These are phyloP conservation scores for Apiospora phragmitis DNA, from an alignment of 2,329 filamentous ascomycete species.

Conservation along the genomic window DNA sequence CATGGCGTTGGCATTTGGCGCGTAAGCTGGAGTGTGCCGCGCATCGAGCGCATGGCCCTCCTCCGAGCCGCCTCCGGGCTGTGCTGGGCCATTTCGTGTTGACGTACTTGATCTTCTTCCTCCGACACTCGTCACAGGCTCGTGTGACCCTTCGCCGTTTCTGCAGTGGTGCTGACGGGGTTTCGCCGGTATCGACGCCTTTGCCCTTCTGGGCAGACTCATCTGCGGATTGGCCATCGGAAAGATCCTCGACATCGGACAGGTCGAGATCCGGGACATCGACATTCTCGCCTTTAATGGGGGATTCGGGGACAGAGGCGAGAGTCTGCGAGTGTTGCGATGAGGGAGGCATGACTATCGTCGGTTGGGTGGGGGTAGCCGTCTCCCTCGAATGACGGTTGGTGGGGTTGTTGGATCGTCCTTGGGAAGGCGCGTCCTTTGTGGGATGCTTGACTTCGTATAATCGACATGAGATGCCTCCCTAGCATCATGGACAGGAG, in stretches of 20 bases:
- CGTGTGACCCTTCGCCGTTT: conserved; percentile 78
- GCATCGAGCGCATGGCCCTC: not conserved
- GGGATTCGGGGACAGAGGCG: conserved; percentile 8
- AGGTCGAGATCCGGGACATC: conserved; percentile 36
- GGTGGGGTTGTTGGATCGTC: conserved; percentile 8
- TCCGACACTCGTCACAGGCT: conserved; percentile 63
- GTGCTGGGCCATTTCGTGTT: not conserved
- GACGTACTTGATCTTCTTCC: conserved; percentile 78
- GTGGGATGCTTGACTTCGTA: not conserved
- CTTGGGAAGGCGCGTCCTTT: conserved; percentile 7
- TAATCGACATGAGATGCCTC: not conserved
- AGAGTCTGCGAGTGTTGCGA: conserved; percentile 2
- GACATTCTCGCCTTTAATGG: conserved; percentile 27
- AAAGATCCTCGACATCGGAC: conserved; percentile 39
- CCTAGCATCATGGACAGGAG: conserved; percentile 2
- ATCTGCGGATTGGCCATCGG: conserved; percentile 33
- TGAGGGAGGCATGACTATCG: conserved; percentile 2
- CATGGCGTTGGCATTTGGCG: not conserved
- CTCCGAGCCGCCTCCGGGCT: not conserved
- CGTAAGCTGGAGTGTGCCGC: not conserved
- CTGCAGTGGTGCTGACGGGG: conserved; percentile 61
- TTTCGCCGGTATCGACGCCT: conserved; percentile 31
- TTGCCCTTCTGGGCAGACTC: conserved; percentile 32
- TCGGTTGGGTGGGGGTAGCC: conserved; percentile 8
- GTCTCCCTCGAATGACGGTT: conserved; percentile 6